Evolutionary conservation across 2,329 filamentous ascomycete species (phyloP).

Genomic region (Colletotrichum navitas): DNA sequence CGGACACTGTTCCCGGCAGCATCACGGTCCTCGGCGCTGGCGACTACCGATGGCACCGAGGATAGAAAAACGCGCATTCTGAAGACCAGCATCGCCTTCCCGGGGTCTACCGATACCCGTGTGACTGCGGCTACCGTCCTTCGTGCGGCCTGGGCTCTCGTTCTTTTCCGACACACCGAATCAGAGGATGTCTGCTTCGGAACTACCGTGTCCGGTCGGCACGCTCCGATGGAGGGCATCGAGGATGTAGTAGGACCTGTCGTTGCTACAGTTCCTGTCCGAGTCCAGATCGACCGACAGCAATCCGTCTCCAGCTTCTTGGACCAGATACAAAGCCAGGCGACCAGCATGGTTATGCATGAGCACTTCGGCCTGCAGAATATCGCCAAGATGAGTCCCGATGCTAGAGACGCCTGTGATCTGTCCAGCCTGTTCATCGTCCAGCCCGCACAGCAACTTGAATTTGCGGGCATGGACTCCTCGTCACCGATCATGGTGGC

Average conservation of each 20-base stretch:
- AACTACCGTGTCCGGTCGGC: constrained; percentile 57
- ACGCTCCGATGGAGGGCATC: constrained; percentile 43
- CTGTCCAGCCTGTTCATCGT: too few species aligned
- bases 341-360: constrained; percentile 43
- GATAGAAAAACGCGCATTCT: neutral
- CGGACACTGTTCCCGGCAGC: neutral
- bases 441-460: too few species aligned
- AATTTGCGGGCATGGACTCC: too few species aligned
- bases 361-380: constrained; percentile 46
- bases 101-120: neutral
- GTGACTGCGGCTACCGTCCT: constrained; percentile 40
- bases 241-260: constrained; percentile 24
- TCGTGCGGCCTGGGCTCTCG: constrained; percentile 62
- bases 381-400: too few species aligned
- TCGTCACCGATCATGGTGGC: too few species aligned
- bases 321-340: constrained; percentile 35
- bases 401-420: too few species aligned
- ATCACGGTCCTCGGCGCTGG: neutral
- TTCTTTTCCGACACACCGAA: constrained; percentile 62
- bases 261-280: constrained; percentile 54
- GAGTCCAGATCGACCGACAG: constrained; percentile 51
- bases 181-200: constrained; percentile 49
- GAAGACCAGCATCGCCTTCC: neutral
- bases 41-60: neutral
- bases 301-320: constrained; percentile 24